phyloP scores from a whole-genome alignment of 2,329 filamentous ascomycete genomes.

The Alternaria atra region DNA sequence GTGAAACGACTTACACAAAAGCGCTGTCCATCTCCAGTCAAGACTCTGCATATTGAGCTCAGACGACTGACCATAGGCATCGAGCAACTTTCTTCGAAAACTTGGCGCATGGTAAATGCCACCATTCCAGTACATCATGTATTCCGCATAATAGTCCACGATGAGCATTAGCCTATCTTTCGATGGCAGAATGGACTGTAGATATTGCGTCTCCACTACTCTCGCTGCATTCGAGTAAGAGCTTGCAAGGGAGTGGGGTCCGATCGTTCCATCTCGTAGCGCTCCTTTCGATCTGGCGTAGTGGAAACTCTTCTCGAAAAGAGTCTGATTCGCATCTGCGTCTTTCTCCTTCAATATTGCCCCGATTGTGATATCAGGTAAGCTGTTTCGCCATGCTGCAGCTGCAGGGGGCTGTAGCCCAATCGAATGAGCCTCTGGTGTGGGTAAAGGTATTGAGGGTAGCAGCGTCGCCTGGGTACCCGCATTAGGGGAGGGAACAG shows the following conservation, averaged over 20 bases:
- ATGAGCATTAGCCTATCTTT: conserved; percentile 39
- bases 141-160: conserved; percentile 52
- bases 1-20: conserved; percentile 36
- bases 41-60: conserved; percentile 50
- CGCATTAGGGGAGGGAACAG: neutral
- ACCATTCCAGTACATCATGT: conserved; percentile 52
- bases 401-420: conserved; percentile 15
- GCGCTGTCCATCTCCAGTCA: conserved; percentile 53
- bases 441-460: neutral
- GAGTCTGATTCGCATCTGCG: conserved; percentile 14
- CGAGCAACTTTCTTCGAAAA: conserved; percentile 51
- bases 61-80: conserved; percentile 49
- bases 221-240: conserved; percentile 37
- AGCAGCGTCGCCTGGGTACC: conserved; percentile 9
- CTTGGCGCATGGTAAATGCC: conserved; percentile 51
- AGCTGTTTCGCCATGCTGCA: conserved; percentile 25
- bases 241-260: conserved; percentile 9
- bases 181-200: conserved; percentile 52
- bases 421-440: neutral
- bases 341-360: conserved; percentile 37
- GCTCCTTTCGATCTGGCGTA: conserved; percentile 22
- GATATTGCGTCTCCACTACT: conserved; percentile 35
- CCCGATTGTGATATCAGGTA: conserved; percentile 38
- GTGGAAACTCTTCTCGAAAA: conserved; percentile 29
- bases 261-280: conserved; percentile 10